Evolutionary conservation across 495 filamentous ascomycete species (phyloP).

Genomic region (Talaromyces borbonicus): DNA sequence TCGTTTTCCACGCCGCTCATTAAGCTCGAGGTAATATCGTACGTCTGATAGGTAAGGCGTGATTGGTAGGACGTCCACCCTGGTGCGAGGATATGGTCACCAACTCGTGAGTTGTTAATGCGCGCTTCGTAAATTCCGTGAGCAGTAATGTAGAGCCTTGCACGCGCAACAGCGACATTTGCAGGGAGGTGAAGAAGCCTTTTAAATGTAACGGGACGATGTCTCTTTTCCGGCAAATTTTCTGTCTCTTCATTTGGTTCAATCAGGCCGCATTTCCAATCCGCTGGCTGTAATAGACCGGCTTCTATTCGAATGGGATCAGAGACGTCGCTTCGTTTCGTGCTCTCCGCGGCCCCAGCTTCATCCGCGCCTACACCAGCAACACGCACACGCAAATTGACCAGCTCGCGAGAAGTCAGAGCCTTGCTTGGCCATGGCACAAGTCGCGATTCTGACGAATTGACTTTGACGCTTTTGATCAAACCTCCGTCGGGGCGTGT

Average conservation of each 20-base stretch:
- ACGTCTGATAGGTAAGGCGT: neutral
- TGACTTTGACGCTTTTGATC: neutral
- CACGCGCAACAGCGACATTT: neutral
- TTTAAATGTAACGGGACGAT: conserved; percentile 10
- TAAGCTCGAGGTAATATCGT: neutral
- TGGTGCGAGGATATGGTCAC: conserved; percentile 10
- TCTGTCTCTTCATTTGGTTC: neutral
- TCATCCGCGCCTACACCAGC: neutral
- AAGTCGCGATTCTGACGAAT: neutral
- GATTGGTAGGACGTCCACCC: neutral
- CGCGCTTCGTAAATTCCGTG: conserved; percentile 9
- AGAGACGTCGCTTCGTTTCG: neutral
- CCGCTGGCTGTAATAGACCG: neutral
- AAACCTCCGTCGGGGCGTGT: neutral
- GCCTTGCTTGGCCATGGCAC: neutral
- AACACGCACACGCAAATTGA: neutral
- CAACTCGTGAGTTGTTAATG: conserved; percentile 8
- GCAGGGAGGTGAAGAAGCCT: neutral
- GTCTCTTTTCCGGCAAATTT: conserved; percentile 4
- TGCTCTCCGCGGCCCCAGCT: neutral
- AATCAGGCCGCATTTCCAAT: neutral
- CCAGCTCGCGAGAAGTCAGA: neutral
- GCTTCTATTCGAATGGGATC: neutral
- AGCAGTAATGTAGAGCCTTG: conserved; percentile 8
- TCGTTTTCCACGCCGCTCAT: neutral